Percentiles rank a stretch among this genome's conserved stretches.
phyloP scores from a whole-genome alignment of 345 rosid genomes.

The Noccaea bulbosa region DNA sequence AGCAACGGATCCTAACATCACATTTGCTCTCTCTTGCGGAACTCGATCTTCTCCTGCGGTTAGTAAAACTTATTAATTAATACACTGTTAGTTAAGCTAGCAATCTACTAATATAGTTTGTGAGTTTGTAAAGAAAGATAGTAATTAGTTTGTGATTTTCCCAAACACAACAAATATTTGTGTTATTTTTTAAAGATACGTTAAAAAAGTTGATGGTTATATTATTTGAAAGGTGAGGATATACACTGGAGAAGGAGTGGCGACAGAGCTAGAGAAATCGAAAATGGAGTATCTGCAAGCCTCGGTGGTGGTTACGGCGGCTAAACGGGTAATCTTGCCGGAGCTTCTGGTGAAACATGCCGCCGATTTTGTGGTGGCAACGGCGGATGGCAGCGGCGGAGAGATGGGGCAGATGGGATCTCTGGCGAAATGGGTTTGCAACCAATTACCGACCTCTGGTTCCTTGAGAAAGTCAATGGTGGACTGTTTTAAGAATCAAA shows the following conservation, averaged over 20 bases:
- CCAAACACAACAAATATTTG: too few species aligned
- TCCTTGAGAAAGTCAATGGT: conserved; percentile 85
- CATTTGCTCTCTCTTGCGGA: conserved; percentile 88
- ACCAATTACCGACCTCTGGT: conserved; percentile 84
- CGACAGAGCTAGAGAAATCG: conserved; percentile 72
- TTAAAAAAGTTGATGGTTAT: too few species aligned
- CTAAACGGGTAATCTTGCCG: conserved; percentile 70
- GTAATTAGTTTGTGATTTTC: too few species aligned
- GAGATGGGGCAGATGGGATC: conserved; percentile 54
- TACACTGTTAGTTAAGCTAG: not conserved
- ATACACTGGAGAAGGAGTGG: conserved; percentile 77
- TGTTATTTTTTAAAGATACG: too few species aligned
- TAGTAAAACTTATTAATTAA: conserved; percentile 37
- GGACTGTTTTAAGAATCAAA: conserved; percentile 72
- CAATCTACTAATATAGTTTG: not conserved
- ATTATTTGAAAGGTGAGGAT: conserved; percentile 59
- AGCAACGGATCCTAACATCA: conserved; percentile 66
- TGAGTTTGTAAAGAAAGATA: too few species aligned
- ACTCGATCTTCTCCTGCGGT: conserved; percentile 93
- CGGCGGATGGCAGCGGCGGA: conserved; percentile 36
- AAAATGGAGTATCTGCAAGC: conserved; percentile 93
- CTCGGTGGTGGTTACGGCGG: conserved; percentile 61
- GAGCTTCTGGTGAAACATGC: conserved; percentile 69
- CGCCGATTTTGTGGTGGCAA: conserved; percentile 53
- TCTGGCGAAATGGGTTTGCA: conserved; percentile 86